A percentile compares a stretch with the other conserved stretches of the same genome.
phyloP scores from a whole-genome alignment of 371 early-diverging fungal species.

The Sporodiniella umbellata region DNA sequence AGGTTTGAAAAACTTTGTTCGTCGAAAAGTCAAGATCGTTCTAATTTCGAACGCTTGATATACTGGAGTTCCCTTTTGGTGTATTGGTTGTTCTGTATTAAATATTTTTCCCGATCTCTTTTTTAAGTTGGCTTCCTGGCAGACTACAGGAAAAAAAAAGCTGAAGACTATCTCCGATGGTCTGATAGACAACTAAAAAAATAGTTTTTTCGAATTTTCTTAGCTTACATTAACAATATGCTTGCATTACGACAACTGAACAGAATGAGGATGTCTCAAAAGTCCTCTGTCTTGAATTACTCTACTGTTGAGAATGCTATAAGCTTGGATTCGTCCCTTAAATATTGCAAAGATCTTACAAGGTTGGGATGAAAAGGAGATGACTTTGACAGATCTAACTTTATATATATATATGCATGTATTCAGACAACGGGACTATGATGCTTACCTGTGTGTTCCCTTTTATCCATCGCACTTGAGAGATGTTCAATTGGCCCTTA shows the following conservation, averaged over 20 bases:
- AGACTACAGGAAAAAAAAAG: not conserved
- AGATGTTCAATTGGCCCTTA: constrained; percentile 67
- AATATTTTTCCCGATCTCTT: no score
- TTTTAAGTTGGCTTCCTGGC: no score
- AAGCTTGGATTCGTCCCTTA: constrained; percentile 22
- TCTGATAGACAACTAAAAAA: not conserved
- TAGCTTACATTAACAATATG: constrained; percentile 1
- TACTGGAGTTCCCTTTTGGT: no score
- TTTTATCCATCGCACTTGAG: constrained; percentile 69
- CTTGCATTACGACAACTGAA: not conserved
- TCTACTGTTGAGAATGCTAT: constrained; percentile 1
- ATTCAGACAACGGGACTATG: constrained; percentile 74
- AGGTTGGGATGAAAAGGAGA: no score
- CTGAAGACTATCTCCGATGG: not conserved
- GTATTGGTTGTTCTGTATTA: no score
- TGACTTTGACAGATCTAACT: no score
- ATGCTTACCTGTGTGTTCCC: constrained; percentile 71
- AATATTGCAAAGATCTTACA: constrained; percentile 39
- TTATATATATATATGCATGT: not conserved
- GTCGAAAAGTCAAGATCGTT: no score
- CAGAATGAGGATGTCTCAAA: not conserved
- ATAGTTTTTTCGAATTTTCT: not conserved
- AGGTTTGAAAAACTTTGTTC: no score
- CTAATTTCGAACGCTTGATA: no score
- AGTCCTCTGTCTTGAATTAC: not conserved